phyloP scores from a whole-genome alignment of 139 green algal species.

The Chlorella sp. region DNA sequence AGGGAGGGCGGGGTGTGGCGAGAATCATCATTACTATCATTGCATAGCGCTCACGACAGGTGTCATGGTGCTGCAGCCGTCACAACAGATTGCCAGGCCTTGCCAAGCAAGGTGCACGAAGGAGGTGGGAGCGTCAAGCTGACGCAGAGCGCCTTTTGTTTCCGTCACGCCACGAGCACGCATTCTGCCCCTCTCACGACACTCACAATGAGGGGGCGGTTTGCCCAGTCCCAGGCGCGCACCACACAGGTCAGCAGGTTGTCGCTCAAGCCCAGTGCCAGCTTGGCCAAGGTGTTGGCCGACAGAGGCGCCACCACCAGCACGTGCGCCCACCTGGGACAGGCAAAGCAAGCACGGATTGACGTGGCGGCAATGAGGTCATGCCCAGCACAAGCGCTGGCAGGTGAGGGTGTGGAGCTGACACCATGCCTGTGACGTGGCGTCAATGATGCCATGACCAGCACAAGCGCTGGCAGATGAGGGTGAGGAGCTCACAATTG shows the following conservation, averaged over 20 bases:
- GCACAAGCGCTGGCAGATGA: not conserved
- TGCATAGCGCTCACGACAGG: not conserved
- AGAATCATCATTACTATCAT: too few species aligned
- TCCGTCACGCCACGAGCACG: not conserved
- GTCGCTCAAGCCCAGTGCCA: slow-evolving; percentile 73
- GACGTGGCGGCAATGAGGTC: not conserved
- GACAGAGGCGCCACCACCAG: slow-evolving; percentile 90
- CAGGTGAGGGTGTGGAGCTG: too few species aligned
- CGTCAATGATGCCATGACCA: not conserved
- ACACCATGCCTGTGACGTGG: not conserved
- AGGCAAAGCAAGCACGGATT: not conserved
- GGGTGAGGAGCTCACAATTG: not conserved
- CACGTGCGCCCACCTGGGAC: slow-evolving; percentile 72
- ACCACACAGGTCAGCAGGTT: slow-evolving; percentile 92
- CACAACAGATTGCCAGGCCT: not conserved
- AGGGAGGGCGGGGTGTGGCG: not conserved
- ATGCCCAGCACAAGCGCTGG: too few species aligned
- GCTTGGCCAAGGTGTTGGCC: slow-evolving; percentile 93
- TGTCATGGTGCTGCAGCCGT: not conserved
- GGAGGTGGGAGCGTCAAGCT: too few species aligned
- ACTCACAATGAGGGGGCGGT: slow-evolving; percentile 68
- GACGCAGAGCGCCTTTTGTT: not conserved
- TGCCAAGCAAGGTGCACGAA: too few species aligned
- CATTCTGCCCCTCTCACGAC: not conserved
- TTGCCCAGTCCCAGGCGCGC: slow-evolving; percentile 84